Evolutionary conservation across 805 yeast species (phyloP).

Genomic region (Sugiyamaella americana): DNA sequence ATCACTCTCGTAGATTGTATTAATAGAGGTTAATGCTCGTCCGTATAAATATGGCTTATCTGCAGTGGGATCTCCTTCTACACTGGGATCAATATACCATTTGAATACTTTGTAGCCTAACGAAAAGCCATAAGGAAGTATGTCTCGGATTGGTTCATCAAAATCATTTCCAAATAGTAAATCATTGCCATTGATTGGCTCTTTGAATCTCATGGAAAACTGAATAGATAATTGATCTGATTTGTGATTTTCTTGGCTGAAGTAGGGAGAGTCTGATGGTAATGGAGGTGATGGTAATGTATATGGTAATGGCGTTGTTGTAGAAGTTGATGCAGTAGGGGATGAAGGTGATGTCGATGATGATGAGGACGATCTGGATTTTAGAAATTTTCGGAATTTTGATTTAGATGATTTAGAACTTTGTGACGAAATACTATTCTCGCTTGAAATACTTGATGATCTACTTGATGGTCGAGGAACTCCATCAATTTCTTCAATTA

Average conservation of each 20-base stretch:
- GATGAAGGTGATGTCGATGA: constrained; percentile 9
- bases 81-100: constrained; percentile 56
- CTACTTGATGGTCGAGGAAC: background rate
- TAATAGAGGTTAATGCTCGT: constrained; percentile 51
- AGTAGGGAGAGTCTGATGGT: constrained; percentile 19
- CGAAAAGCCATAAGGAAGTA: constrained; percentile 50
- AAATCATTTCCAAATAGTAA: constrained; percentile 67
- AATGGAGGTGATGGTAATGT: constrained; percentile 1
- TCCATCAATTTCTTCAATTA: background rate
- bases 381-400: too few species aligned
- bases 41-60: constrained; percentile 63
- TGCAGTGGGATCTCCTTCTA: constrained; percentile 53
- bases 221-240: constrained; percentile 34
- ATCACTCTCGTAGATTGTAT: constrained; percentile 33
- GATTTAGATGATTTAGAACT: background rate
- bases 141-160: constrained; percentile 49
- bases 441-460: constrained; percentile 24
- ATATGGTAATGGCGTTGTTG: constrained; percentile 17
- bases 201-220: constrained; percentile 38
- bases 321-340: constrained; percentile 28
- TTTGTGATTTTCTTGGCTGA: constrained; percentile 22
- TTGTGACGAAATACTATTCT: constrained; percentile 25
- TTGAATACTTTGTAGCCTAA: constrained; percentile 53
- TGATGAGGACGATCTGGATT: constrained; percentile 6
- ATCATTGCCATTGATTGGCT: constrained; percentile 43